These are phyloP conservation scores for Beauveria sp. DNA, from an alignment of 2,329 filamentous ascomycete species.

Conservation along the genomic window DNA sequence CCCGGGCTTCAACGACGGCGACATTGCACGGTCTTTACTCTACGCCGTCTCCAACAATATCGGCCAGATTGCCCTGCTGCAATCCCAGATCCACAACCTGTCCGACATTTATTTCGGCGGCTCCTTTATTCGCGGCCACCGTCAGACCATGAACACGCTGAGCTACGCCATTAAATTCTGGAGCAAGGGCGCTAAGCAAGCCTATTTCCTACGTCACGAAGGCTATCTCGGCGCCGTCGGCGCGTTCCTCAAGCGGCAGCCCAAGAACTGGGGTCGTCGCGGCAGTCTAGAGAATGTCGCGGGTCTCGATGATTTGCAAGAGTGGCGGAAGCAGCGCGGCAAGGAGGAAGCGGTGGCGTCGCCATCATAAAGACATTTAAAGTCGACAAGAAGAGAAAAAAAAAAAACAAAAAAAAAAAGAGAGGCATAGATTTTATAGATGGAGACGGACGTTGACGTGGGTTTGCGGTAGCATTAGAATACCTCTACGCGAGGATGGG, in stretches of 20 bases:
- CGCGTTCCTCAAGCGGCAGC: conserved; percentile 86
- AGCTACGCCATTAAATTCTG: conserved; percentile 97
- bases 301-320: conserved; percentile 27
- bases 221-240: conserved; percentile 92
- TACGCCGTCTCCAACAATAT: conserved; percentile 98
- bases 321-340: conserved; percentile 19
- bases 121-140: conserved; percentile 90
- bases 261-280: conserved; percentile 81
- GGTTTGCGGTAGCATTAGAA: neutral
- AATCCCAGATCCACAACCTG: conserved; percentile 86
- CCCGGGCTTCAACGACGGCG: conserved; percentile 60
- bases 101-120: conserved; percentile 96
- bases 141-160: conserved; percentile 95
- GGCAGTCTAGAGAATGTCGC: conserved; percentile 75
- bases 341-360: neutral
- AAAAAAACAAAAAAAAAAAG: neutral
- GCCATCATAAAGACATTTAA: no score
- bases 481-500: neutral
- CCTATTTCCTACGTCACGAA: conserved; percentile 92
- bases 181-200: conserved; percentile 88
- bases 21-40: conserved; percentile 83
- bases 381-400: neutral
- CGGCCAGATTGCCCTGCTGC: conserved; percentile 94
- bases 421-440: neutral
- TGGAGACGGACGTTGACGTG: neutral